Base-by-base conservation (phyloP, 305 asterid species). In the Vinca major region DNA sequence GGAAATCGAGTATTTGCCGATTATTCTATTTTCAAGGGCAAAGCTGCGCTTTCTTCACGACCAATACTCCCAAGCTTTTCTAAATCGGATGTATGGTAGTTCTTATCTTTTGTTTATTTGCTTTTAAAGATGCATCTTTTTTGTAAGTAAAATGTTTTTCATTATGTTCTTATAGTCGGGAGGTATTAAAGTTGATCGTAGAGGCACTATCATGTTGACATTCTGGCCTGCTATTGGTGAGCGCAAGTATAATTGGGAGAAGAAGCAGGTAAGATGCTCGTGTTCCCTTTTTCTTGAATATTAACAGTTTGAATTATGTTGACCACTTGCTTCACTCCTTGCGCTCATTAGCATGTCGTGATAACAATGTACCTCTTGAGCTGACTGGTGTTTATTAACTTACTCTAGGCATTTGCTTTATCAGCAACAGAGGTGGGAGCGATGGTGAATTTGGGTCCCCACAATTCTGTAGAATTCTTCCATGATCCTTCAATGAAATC, bases 361-460 rank as follows among this genome's bases (percentile, higher is more conserved):
- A 53, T 26, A 54, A 41, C 26, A 20, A 58, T 77, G 47, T 13
- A 66, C 0, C 37, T 55, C 64, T 67, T 57, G 45, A 69, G 70
- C 76, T 80, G 65, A 69, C 64, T 56, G 63, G 50, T 74, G 63
- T 45, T 40, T 60, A 5, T 64, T 58, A 66, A 50, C 75, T 50
- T 68, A 39, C 63, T 77, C 73, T 82, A 92, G 94, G 44, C 62
- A 70, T 90, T 92, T 81, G 94, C 98, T 73, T 82, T 92, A 71
- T 92, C 98, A 4, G 83, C 92, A 45, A 87, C 91, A 14, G 95
- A 92, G 82, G 85, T 92, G 70, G 97, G 97, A 65, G 85, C 97
- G 17, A 21, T 92, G 77, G 83, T 92, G 70, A 89, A 80, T 77
- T 76, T 90, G 85, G 92, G 95, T 16, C 62, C 94, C 60, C 77